Base-by-base conservation (phyloP, 1,139 yeast genomes). In the Geotrichum siamense region DNA sequence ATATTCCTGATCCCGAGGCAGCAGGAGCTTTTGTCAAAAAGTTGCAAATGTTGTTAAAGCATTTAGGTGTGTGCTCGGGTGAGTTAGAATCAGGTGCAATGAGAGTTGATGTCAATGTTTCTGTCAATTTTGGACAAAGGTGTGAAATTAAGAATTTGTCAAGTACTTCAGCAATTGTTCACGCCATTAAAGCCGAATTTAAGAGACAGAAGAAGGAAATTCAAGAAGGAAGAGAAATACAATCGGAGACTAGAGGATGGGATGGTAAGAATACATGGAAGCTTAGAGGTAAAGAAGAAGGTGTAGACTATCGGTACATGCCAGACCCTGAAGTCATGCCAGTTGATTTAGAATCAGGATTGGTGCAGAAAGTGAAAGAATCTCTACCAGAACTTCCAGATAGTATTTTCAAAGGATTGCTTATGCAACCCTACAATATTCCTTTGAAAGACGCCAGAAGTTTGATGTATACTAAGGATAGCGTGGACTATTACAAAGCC, bases 41-140 rank as follows among this genome's bases (percentile, higher is more conserved):
- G 56, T 82, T 82, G 53, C 95, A 86, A 57, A 69, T 76, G 29
- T 63, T 87, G 39, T 75, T 91, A 31, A 70, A 80, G 40, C 78
- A 78, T 52, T 61, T 87, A 41, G 76, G 75, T 3, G 76, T 91
- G 2, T 86, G 95, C 54, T 73, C 93, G 0, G 97, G 96, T 19
- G 95, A 87, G 54, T 69, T 91, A 55, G 98, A 91, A 58, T 78
- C 89, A 0, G 98, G 98, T 6, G 93, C 96, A 0, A 82, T 93
- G 72, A 72, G 99, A 56, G 94, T 89, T 3, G 99, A 91, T 59
- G 97, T 87, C 6, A 91, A 91, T 55, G 74, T 91, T 15, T 84
- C 94, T 37, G 79, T 91, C 2, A 76, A 76, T 47, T 31, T 21
- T 43, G 65, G 66, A 21, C 73, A 79, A 38, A 65, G 97, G 49